Base-by-base conservation (phyloP, 179 eudicot genomes). In the Beta corolliflora region DNA sequence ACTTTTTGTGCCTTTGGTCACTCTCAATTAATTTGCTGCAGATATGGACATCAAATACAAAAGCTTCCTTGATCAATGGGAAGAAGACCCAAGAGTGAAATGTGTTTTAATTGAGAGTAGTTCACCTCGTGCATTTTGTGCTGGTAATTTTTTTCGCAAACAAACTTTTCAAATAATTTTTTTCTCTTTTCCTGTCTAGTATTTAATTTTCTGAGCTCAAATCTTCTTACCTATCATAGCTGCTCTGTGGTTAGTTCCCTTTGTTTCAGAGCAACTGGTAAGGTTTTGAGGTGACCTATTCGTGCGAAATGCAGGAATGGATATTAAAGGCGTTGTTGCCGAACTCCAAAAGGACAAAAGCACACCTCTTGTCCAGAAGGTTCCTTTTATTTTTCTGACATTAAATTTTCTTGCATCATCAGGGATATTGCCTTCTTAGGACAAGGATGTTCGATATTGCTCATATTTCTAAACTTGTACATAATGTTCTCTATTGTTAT, bases 261-360 rank as follows among this genome's bases (percentile, higher is more conserved):
- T 73, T 36, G 9, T 78, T 56, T 80, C 75, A 55, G 56, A 76
- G 80, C 75, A 81, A 70, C 75, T 70, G 79, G 83, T 77, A 78
- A 81, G 86, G 82, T 78, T 77, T 81, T 79, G 77, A 85, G 84
- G 87, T 88, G 73, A 84, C 74, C 69, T 76, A 80, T 79, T 88
- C 53, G 45, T 86, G 79, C 48, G 19, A 80, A 86, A 88, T 91
- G 94, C 95, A 94, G 97, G 98, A 65, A 94, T 94, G 97, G 98
- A 94, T 92, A 91, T 94, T 76, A 94, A 94, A 87, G 96, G 98
- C 59, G 96, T 94, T 87, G 96, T 84, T 85, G 94, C 98, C 70
- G 96, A 93, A 85, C 89, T 94, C 88, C 88, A 83, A 79, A 93
- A 94, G 88, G 97, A 93, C 89, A 94, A 91, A 87, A 86, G 71